These are phyloP conservation scores for Taxillus chinensis DNA, from an alignment of 164 flowering plant genomes.

Conservation along the genomic window DNA sequence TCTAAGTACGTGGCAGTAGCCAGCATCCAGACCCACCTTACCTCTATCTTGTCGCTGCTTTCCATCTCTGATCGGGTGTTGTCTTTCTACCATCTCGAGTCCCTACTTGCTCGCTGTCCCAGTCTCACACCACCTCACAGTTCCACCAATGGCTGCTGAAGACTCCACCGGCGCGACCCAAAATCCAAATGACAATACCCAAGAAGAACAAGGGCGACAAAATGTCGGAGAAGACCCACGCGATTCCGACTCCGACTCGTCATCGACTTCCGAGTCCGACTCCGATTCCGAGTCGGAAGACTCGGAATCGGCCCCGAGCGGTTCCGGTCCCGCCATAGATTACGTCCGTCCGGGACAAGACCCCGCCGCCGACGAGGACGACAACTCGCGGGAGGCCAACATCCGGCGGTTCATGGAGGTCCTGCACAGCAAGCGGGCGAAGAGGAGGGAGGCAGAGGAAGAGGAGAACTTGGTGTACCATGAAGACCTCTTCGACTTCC, in stretches of 20 bases:
- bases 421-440: constrained; percentile 22
- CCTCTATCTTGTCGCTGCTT: too few relatives aligned
- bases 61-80: too few relatives aligned
- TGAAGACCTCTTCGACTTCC: constrained; percentile 60
- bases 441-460: constrained; percentile 24
- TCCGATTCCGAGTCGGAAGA: constrained; percentile 7
- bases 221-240: neutral
- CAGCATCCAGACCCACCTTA: too few relatives aligned
- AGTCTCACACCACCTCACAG: neutral
- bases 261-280: constrained; percentile 12
- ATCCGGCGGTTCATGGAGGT: constrained; percentile 15
- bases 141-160: neutral
- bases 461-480: constrained; percentile 12
- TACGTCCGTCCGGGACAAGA: constrained; percentile 8
- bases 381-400: constrained; percentile 34
- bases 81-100: too few relatives aligned
- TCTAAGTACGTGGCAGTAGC: too few relatives aligned
- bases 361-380: constrained; percentile 11
- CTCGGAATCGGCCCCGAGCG: constrained; percentile 14
- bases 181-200: neutral
- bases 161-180: neutral
- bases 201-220: constrained; percentile 3
- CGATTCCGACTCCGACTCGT: neutral
- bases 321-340: constrained; percentile 1
- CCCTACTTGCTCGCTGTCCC: neutral